Conservation (phyloP, 441 rosid species). For the Geranium incanum region DNA sequence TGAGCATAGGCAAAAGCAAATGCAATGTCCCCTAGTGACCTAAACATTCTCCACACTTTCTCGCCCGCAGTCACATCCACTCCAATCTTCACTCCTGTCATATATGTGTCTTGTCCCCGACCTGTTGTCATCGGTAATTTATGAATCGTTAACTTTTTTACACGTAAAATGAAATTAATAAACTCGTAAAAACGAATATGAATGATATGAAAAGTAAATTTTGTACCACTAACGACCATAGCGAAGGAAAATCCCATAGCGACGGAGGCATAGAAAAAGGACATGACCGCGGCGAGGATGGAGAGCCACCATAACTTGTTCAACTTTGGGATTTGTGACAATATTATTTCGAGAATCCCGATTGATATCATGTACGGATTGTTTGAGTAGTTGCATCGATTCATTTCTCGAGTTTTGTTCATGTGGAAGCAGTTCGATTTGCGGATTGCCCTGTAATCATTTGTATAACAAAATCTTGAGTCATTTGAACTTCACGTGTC, state of each 20-base stretch:
- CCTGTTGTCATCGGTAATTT: conserved; percentile 16
- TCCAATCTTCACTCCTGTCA: conserved; percentile 25
- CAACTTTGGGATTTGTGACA: conserved; percentile 31
- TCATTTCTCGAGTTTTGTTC: background rate
- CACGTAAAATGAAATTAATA: background rate
- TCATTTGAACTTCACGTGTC: too few relatives aligned
- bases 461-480: too few relatives aligned
- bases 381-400: conserved; percentile 16
- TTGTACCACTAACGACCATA: conserved; percentile 21
- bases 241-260: conserved; percentile 33
- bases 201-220: too few relatives aligned
- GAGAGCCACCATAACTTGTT: conserved; percentile 34
- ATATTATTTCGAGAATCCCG: conserved; percentile 24
- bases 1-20: conserved; percentile 29
- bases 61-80: conserved; percentile 18
- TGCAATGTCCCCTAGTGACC: conserved; percentile 28
- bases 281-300: conserved; percentile 31
- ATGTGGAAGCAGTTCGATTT: conserved; percentile 30
- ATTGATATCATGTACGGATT: conserved; percentile 23
- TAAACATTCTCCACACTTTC: conserved; percentile 30
- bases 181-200: too few relatives aligned
- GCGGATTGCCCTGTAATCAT: conserved; percentile 19
- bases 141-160: background rate
- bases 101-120: conserved; percentile 11
- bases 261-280: conserved; percentile 29